Conservation (phyloP, 2,329 filamentous ascomycete genomes). For the Ascochyta koolunga region DNA sequence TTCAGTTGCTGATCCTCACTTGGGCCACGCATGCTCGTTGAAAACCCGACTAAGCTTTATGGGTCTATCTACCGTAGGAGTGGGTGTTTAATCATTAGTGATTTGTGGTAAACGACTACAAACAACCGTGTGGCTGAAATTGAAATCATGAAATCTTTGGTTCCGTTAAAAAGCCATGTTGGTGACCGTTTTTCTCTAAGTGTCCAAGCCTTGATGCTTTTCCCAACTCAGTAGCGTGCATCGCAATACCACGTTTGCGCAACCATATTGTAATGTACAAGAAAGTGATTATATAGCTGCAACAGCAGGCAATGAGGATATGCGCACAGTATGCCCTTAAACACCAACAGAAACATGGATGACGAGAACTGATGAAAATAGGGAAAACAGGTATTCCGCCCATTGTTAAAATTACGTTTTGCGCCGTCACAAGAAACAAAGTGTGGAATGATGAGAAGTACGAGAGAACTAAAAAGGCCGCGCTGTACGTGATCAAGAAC, state of each 20-base stretch:
- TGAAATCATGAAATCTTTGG: constrained; percentile 13
- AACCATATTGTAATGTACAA: constrained; percentile 15
- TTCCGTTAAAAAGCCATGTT: constrained; percentile 5
- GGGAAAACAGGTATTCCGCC: constrained; percentile 7
- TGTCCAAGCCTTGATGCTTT: constrained; percentile 8
- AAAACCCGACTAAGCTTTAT: too few species aligned
- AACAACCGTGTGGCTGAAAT: constrained; percentile 10
- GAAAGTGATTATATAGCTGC: constrained; percentile 15
- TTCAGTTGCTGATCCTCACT: too few species aligned
- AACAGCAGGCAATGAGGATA: constrained; percentile 5
- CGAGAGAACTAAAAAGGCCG: constrained; percentile 14
- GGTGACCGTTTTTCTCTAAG: background rate
- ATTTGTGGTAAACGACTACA: background rate
- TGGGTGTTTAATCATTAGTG: too few species aligned
- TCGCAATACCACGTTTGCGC: background rate
- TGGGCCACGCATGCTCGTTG: too few species aligned
- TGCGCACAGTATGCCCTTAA: constrained; percentile 15
- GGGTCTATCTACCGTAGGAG: too few species aligned
- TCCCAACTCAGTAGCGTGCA: background rate
- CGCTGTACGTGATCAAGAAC: constrained; percentile 14
- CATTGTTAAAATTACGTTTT: background rate
- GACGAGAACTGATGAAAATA: background rate
- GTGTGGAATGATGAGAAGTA: constrained; percentile 1
- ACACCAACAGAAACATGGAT: constrained; percentile 6
- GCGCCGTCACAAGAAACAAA: constrained; percentile 7